Percentiles rank a stretch among this genome's conserved stretches.
Conservation (phyloP, 441 rosid genomes). For the Rhodomyrtus psidioides region DNA sequence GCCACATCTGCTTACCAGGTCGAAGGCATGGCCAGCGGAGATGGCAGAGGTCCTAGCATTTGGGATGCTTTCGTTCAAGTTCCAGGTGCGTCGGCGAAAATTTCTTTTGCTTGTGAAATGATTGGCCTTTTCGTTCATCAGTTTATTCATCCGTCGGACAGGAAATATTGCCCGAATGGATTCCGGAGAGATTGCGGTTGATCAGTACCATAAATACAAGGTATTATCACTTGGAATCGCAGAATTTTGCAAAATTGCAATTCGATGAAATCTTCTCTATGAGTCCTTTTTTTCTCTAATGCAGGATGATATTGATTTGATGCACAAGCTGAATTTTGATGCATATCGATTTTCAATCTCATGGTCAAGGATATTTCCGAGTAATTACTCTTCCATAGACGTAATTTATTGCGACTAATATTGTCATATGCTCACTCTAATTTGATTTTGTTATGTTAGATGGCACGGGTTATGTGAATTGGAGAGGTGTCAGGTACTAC, state of each 20-base stretch:
- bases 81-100: not conserved
- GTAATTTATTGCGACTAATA: not conserved
- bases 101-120: not conserved
- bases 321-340: not conserved
- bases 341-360: not conserved
- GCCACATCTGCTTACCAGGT: slow-evolving; percentile 8
- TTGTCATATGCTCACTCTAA: not conserved
- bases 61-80: not conserved
- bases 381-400: not conserved
- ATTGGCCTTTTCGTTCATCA: not conserved
- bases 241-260: not conserved
- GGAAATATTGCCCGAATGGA: not conserved
- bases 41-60: not conserved
- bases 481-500: not conserved
- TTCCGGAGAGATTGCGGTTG: not conserved
- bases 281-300: not conserved
- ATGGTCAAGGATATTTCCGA: not conserved
- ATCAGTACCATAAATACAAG: not conserved
- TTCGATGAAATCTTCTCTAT: not conserved
- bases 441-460: not conserved
- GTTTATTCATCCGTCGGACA: not conserved
- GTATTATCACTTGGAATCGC: not conserved
- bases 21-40: not conserved
- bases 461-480: not conserved
- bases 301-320: not conserved